Base-by-base conservation (phyloP, 2,329 filamentous ascomycete species). In the Xylaria sp. region DNA sequence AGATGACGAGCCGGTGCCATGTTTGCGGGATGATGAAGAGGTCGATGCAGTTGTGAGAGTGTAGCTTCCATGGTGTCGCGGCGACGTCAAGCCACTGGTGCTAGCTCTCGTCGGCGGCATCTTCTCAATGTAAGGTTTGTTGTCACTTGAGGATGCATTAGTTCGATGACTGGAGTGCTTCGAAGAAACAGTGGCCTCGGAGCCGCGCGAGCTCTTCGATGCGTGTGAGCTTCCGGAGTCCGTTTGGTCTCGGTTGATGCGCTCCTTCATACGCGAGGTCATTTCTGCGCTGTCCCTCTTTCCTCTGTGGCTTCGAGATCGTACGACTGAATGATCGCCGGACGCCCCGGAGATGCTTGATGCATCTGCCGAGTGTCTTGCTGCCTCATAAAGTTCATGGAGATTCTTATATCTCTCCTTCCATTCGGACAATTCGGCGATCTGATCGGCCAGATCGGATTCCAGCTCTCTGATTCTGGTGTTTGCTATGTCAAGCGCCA, bases 61-160 rank as follows among this genome's bases (percentile, higher is more conserved):
- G 50, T 65, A 70, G 40, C 1, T 63, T 3, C 68, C 65, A 13
- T 3, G 65, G 9, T 68, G 58, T n/a, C 68, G 53, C 16, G 68
- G 68, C 37, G 68, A 70, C 21, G 60, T 47, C n/a, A 70, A 32
- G 16, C 13, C 55, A 50, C 13, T 70, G 21, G 25, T 57, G 50
- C 35, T 65, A 4, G 27, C 27, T 27, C 40, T 54, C 1, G 13
- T n/a, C 13, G 5, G 16, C 5, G 65, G 69, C 62, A 68, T 59
- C 35, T 63, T 63, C 62, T 69, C 69, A 8, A 70, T 69, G 42
- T 70, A 70, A 9, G 65, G 69, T 37, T 68, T 57, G 54, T 68
- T 57, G 54, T 57, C 60, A 27, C 35, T 62, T 4, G 65, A 13
- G 5, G 62, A 48, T 25, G 37, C 5, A 32, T 8, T 57, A 25